Conservation (phyloP, 1,284 basidiomycete species). For the Vanrija sp. region DNA sequence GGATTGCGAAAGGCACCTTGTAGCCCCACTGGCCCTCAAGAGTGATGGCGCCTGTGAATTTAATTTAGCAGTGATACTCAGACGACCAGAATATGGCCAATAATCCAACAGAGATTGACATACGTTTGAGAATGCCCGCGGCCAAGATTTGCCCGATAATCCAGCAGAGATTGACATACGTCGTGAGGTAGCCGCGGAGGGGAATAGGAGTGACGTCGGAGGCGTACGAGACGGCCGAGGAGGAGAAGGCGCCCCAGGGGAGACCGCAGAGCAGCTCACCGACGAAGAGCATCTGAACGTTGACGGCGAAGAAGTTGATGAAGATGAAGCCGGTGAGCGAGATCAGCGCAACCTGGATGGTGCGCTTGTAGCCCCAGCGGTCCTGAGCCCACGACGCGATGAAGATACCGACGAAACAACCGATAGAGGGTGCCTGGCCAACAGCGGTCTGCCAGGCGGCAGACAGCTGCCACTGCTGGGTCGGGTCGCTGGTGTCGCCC, state of each 20-base stretch:
- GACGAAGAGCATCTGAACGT: constrained; percentile 25
- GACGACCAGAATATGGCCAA: constrained; percentile 40
- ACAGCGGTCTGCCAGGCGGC: constrained; percentile 23
- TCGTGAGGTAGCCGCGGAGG: constrained; percentile 42
- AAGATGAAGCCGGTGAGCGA: constrained; percentile 24
- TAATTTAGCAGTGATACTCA: too few relatives aligned
- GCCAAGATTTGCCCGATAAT: constrained; percentile 31
- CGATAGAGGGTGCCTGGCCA: constrained; percentile 13
- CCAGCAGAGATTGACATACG: constrained; percentile 48
- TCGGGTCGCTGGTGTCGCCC: background rate
- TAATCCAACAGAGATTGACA: constrained; percentile 32
- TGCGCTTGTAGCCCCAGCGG: background rate
- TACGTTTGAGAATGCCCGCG: constrained; percentile 31
- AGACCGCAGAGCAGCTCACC: constrained; percentile 16
- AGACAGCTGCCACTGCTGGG: constrained; percentile 13
- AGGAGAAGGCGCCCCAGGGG: constrained; percentile 47
- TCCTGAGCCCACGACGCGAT: constrained; percentile 20
- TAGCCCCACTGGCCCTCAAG: constrained; percentile 34
- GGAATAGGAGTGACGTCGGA: constrained; percentile 43
- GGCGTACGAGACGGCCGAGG: constrained; percentile 35
- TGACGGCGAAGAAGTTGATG: constrained; percentile 32
- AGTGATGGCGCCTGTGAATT: constrained; percentile 10
- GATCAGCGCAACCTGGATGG: constrained; percentile 22
- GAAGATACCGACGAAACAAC: constrained; percentile 30
- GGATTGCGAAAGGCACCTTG: constrained; percentile 44